Percentiles rank a stretch among this genome's conserved stretches.
phyloP scores from a whole-genome alignment of 805 yeast genomes.

The Komagataella ulmi region DNA sequence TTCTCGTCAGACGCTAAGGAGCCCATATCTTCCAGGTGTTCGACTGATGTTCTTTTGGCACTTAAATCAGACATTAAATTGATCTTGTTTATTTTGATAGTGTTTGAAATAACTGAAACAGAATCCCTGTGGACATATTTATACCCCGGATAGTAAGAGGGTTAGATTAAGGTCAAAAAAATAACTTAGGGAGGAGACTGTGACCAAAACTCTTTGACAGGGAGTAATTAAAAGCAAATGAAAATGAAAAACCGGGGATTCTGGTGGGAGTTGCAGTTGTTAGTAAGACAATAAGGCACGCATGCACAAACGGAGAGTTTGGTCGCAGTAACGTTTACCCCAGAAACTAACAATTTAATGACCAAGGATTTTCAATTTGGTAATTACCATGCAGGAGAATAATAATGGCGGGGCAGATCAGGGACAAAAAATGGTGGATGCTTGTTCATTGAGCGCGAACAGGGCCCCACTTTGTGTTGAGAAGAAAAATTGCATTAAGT shows the following conservation, averaged over 20 bases:
- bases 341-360: background rate
- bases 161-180: background rate
- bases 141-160: background rate
- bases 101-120: background rate
- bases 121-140: background rate
- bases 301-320: background rate
- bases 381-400: background rate
- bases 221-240: background rate
- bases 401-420: background rate
- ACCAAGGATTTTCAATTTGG: background rate
- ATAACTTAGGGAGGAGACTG: background rate
- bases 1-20: background rate
- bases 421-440: background rate
- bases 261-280: background rate
- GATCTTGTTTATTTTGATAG: background rate
- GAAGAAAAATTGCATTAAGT: background rate
- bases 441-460: background rate
- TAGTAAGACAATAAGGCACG: background rate
- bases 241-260: background rate
- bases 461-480: background rate
- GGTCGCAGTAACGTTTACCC: background rate
- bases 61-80: background rate
- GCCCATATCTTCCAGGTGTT: background rate
- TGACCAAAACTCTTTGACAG: background rate
- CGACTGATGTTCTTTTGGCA: background rate